Evolutionary conservation across 176 grass and related monocot genomes (phyloP).

Genomic region (Bolboschoenus planiculmis): DNA sequence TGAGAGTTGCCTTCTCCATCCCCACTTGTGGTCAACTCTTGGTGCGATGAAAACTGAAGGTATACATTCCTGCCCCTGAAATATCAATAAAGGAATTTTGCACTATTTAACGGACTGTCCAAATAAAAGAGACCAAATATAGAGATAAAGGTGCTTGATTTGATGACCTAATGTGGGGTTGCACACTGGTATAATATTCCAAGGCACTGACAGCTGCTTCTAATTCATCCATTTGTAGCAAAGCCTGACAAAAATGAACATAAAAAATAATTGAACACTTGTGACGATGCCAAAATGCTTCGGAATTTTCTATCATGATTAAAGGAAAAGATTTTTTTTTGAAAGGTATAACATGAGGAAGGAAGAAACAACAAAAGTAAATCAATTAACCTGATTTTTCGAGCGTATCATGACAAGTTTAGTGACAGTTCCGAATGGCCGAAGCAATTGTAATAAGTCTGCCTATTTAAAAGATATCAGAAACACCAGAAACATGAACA

Average conservation of each 20-base stretch:
- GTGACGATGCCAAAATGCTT: neutral
- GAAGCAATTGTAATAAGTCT: constrained; percentile 86
- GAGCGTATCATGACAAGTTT: constrained; percentile 83
- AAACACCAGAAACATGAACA: constrained; percentile 2
- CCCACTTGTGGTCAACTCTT: constrained; percentile 71
- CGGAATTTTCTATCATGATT: neutral
- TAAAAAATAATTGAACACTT: neutral
- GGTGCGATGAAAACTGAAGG: constrained; percentile 95
- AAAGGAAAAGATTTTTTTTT: neutral
- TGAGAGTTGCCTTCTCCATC: constrained; percentile 73
- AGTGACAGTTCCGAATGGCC: constrained; percentile 66
- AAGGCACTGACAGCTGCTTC: constrained; percentile 59
- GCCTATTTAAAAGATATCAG: constrained; percentile 21
- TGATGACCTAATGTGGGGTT: constrained; percentile 82
- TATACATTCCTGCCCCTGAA: constrained; percentile 97
- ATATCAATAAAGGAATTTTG: constrained; percentile 17
- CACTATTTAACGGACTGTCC: neutral
- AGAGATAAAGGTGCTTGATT: constrained; percentile 15
- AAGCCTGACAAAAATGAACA: constrained; percentile 40
- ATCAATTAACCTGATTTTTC: constrained; percentile 73
- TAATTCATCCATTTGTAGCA: constrained; percentile 93
- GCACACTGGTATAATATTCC: constrained; percentile 78
- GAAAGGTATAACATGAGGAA: neutral
- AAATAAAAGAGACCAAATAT: constrained; percentile 8
- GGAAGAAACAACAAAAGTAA: neutral